Base-by-base conservation (phyloP, 345 rosid genomes). In the Eucalyptus caleyi region DNA sequence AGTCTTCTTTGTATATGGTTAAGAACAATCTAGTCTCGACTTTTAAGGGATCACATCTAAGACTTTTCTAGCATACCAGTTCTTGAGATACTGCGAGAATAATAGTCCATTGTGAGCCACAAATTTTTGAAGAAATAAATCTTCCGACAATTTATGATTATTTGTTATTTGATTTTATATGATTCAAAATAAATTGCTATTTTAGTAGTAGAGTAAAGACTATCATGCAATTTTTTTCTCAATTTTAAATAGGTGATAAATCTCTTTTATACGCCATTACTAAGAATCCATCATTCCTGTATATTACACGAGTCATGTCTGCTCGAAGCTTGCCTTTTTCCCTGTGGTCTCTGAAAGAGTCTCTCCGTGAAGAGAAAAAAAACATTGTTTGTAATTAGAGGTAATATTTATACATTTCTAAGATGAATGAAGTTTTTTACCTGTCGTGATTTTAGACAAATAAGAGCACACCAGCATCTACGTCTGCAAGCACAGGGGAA, bases 381-480 rank as follows among this genome's bases (percentile, higher is more conserved):
- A 16, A 18, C 40, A 3, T 72, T 37, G 26, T 72, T 3, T 72
- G 27, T 72, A 37, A 37, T 16, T 72, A 72, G 15, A 72, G 26
- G 44, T 19, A 37, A 19, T 19, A 72, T 9, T 21, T 21, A 10
- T 18, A 37, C 26, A 72, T 37, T 37, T 19, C 26, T 34, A 10
- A 18, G 82, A 72, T 23, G 14, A 37, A 72, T 18, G 45, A 37
- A 37, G 27, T 37, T 72, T 11, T 72, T 72, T 72, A 19, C 26
- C 82, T 72, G 45, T 72, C 5, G 27, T 72, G 44, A 37, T 72
- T 37, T 72, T 72, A 5, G 45, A 72, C 93, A 7, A 92, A 92
- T 23, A 88, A 92, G 14, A 87, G 85, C 93, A 92, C 91, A 90
- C 93, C 94, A 72, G 90, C 87, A 82, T 95, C 95, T 86, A 91